phyloP scores from a whole-genome alignment of 768 basidiomycete genomes.

The Pleurotus citrinopileatus region DNA sequence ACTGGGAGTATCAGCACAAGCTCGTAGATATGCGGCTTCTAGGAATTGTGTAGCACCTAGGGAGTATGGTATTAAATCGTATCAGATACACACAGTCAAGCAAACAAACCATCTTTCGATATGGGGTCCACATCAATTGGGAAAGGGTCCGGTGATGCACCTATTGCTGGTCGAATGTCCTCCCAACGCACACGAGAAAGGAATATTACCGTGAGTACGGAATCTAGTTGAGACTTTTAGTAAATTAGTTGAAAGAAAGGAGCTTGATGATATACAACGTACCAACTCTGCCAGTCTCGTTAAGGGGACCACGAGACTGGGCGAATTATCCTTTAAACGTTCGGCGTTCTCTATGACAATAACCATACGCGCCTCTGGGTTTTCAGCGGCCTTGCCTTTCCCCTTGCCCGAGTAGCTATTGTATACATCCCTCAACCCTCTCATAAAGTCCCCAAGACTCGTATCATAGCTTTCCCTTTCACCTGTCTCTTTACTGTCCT shows the following conservation, averaged over 20 bases:
- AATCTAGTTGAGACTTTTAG: slow-evolving; percentile 51
- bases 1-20: slow-evolving; percentile 12
- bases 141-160: slow-evolving; percentile 73
- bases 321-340: slow-evolving; percentile 55
- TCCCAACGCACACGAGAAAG: slow-evolving; percentile 69
- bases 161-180: slow-evolving; percentile 64
- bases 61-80: neutral
- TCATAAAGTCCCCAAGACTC: slow-evolving; percentile 4
- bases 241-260: neutral
- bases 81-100: neutral
- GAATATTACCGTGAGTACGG: slow-evolving; percentile 50
- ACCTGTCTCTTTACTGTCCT: slow-evolving; percentile 6
- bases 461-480: neutral
- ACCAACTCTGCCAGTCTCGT: slow-evolving; percentile 73
- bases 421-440: slow-evolving; percentile 3
- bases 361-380: slow-evolving; percentile 43
- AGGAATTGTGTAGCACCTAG: slow-evolving; percentile 24
- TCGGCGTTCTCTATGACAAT: slow-evolving; percentile 70
- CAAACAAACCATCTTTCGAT: slow-evolving; percentile 52
- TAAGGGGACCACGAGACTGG: slow-evolving; percentile 68
- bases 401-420: slow-evolving; percentile 17
- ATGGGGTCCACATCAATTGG: slow-evolving; percentile 53
- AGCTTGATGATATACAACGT: neutral
- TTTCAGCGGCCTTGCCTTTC: slow-evolving; percentile 15
- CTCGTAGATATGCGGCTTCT: neutral